Base-by-base conservation (phyloP, 2,329 filamentous ascomycete genomes). In the Sarocladiaceae sp. region DNA sequence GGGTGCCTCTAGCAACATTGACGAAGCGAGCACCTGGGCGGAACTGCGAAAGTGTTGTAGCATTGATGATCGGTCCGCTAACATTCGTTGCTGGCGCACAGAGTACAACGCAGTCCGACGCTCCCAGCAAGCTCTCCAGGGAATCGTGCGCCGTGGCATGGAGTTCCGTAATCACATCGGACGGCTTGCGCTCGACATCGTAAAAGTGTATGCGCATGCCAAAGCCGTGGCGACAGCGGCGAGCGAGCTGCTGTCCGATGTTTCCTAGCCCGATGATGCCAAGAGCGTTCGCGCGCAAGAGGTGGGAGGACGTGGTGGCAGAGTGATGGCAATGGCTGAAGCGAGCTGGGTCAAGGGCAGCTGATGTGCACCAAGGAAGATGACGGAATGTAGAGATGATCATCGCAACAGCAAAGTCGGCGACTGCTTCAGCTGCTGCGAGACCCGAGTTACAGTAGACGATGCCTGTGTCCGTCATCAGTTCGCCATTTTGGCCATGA, bases 381-480 rank as follows among this genome's bases (percentile, higher is more conserved):
- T 81, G 76, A 50, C 87, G 83, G 71, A 89, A 90, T 13, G 80
- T 83, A 8, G 80, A 79, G 48, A 91, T 78, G 58, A 90, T 80
- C 59, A 87, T 77, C 60, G 83, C 84, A 36, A 88, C 73, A 17
- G 84, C 82, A 55, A 87, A 82, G 65, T 90, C 87, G 49, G 86
- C 86, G 1, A 90, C 86, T 4, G 86, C 82, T 60, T 90, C 87
- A 6, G 84, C 84, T 31, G 84, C 85, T 0, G 86, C 85, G 2
- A 82, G 76, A 2, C 85, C 86, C 2, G 82, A 79, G 68, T 90
- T 90, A 73, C 86, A 90, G 69, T 90, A 90, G 50, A 86, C 68
- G 56, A 88, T 79, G 33, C 82, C 79, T 79, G 22, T 11, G 22
- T 10, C 15, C 15, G 8, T 20, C 4, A 25, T 37, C 17, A 18